These are phyloP conservation scores for Aspergillus versicolor DNA, from an alignment of 2,329 filamentous ascomycete species.

Conservation along the genomic window DNA sequence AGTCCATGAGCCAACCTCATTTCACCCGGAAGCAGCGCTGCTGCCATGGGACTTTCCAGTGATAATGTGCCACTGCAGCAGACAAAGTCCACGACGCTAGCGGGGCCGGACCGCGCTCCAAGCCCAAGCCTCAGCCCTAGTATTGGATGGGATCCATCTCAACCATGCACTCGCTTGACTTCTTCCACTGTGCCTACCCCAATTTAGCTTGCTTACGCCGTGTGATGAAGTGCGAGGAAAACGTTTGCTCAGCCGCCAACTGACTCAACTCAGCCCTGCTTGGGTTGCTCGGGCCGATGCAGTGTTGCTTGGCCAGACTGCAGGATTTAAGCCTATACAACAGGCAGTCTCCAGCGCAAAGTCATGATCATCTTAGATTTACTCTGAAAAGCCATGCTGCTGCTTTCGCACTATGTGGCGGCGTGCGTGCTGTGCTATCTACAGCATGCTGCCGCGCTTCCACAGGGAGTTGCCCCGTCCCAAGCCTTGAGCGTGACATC, in stretches of 20 bases:
- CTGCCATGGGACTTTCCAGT: neutral
- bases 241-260: neutral
- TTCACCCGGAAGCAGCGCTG: neutral
- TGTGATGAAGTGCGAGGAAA: neutral
- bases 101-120: neutral
- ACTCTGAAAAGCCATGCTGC: neutral
- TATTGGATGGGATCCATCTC: neutral
- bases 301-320: neutral
- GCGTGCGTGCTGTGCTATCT: neutral
- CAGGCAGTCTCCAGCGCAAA: no score
- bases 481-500: neutral
- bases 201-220: no score
- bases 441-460: conserved; percentile 2
- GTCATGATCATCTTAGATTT: neutral
- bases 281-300: neutral
- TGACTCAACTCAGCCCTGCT: neutral
- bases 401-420: neutral
- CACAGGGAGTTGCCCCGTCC: neutral
- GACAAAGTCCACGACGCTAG: neutral
- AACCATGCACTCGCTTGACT: neutral
- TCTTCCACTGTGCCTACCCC: neutral
- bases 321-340: neutral
- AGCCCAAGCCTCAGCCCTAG: neutral
- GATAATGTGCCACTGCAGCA: neutral
- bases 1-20: neutral